A percentile compares a stretch with the other conserved stretches of the same genome.
Conservation (phyloP, 2,329 filamentous ascomycete species). For the Penicillium sp. region DNA sequence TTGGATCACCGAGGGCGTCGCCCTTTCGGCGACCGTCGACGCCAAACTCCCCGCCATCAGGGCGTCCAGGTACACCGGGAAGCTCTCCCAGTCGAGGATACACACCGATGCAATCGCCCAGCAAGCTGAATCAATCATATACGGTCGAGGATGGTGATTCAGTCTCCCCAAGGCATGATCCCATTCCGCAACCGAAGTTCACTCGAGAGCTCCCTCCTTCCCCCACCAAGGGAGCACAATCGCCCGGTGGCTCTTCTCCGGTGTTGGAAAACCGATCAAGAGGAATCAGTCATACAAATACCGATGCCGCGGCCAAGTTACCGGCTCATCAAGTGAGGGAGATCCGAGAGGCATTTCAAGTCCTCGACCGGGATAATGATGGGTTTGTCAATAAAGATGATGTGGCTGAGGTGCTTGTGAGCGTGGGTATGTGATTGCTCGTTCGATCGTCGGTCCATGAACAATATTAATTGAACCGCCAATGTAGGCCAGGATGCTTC, state of each 20-base stretch:
- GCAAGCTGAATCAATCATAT: conserved; percentile 45
- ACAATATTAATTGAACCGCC: too few relatives aligned
- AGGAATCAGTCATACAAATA: conserved; percentile 21
- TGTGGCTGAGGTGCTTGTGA: conserved; percentile 78
- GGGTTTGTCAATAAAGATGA: conserved; percentile 76
- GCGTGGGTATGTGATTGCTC: conserved; percentile 56
- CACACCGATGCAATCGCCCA: conserved; percentile 43
- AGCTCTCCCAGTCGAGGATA: conserved; percentile 40
- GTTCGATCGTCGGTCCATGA: background rate
- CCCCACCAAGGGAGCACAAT: conserved; percentile 34
- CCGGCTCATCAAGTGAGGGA: conserved; percentile 78
- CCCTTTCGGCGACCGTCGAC: conserved; percentile 62
- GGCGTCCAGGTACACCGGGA: conserved; percentile 45
- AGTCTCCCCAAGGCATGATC: conserved; percentile 26
- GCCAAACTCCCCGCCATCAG: conserved; percentile 56
- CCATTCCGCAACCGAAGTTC: conserved; percentile 33
- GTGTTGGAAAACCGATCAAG: conserved; percentile 24
- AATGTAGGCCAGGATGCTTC: conserved; percentile 74
- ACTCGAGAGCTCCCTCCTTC: conserved; percentile 36
- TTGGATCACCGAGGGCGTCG: conserved; percentile 63
- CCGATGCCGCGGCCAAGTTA: conserved; percentile 47
- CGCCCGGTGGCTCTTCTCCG: conserved; percentile 26
- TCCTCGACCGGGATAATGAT: conserved; percentile 83
- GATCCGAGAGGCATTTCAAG: conserved; percentile 87
- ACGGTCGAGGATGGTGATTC: conserved; percentile 40